A percentile compares a stretch with the other conserved stretches of the same genome.
These are phyloP conservation scores for Leishmania martiniquensis DNA, from an alignment of 208 protist genomes.

Conservation along the genomic window DNA sequence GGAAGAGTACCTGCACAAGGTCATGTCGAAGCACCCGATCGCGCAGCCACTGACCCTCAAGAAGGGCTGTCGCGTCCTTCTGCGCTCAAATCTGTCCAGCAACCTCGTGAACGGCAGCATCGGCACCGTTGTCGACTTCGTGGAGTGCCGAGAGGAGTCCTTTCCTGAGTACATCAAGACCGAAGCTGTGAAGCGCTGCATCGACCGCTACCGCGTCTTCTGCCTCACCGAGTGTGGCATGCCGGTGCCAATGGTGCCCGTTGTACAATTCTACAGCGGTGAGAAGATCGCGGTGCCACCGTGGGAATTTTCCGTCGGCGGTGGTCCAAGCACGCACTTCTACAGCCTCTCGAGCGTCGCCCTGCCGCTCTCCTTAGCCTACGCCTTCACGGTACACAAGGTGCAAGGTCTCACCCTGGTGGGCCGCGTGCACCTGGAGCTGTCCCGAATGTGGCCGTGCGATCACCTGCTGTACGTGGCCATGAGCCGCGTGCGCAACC, in stretches of 20 bases:
- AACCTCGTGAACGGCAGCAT: constrained; percentile 90
- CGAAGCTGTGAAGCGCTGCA: constrained; percentile 58
- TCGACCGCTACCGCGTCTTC: constrained; percentile 83
- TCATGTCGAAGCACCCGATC: constrained; percentile 84
- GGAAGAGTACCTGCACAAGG: constrained; percentile 80
- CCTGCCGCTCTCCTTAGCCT: constrained; percentile 81
- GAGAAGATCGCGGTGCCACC: constrained; percentile 80
- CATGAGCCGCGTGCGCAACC: constrained; percentile 91
- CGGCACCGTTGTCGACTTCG: constrained; percentile 87
- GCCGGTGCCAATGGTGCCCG: constrained; percentile 78
- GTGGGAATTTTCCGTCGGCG: constrained; percentile 85
- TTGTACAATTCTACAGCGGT: constrained; percentile 87
- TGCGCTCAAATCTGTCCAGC: constrained; percentile 75
- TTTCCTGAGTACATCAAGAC: constrained; percentile 72
- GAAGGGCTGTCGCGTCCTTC: constrained; percentile 85
- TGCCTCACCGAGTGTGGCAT: constrained; percentile 85
- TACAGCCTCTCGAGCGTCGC: constrained; percentile 79
- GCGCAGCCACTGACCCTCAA: constrained; percentile 85
- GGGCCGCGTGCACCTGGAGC: constrained; percentile 86
- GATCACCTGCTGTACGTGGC: constrained; percentile 89
- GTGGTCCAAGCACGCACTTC: constrained; percentile 70
- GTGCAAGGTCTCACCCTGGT: constrained; percentile 88
- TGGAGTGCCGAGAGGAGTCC: constrained; percentile 69
- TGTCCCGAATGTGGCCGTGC: constrained; percentile 91
- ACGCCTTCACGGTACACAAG: constrained; percentile 93